Evolutionary conservation across 768 basidiomycete genomes (phyloP).

Genomic region (Chalciporus chontae): DNA sequence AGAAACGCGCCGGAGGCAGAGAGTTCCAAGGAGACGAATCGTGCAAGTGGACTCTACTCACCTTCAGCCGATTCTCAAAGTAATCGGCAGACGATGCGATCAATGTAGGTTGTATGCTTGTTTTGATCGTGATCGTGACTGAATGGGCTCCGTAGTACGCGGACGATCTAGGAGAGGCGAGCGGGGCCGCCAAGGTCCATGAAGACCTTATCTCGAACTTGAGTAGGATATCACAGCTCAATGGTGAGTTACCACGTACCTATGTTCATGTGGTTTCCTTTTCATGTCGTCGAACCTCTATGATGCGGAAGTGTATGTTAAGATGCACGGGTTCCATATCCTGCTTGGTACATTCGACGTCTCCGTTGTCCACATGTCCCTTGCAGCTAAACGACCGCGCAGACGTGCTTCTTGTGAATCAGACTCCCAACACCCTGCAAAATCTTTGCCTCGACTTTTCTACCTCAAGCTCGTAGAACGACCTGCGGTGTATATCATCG

Average conservation of each 20-base stretch:
- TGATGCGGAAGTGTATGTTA: constrained; percentile 96
- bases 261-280: neutral
- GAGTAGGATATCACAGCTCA: constrained; percentile 89
- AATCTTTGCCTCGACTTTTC: constrained; percentile 97
- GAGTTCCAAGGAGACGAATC: constrained; percentile 52
- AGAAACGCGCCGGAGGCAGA: constrained; percentile 89
- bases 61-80: constrained; percentile 94
- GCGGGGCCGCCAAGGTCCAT: constrained; percentile 74
- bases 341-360: constrained; percentile 58
- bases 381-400: neutral
- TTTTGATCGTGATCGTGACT: neutral
- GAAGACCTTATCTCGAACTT: constrained; percentile 96
- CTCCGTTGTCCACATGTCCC: neutral
- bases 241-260: constrained; percentile 48
- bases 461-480: constrained; percentile 96
- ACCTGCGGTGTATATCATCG: constrained; percentile 90
- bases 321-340: constrained; percentile 97
- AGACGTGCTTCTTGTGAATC: constrained; percentile 97
- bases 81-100: constrained; percentile 79
- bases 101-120: constrained; percentile 45
- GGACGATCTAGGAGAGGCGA: constrained; percentile 84
- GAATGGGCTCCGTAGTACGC: constrained; percentile 59
- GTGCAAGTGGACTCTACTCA: constrained; percentile 87
- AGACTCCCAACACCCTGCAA: constrained; percentile 89
- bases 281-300: constrained; percentile 56